Conservation (phyloP, 2,329 filamentous ascomycete species). For the Colletotrichum sp. region DNA sequence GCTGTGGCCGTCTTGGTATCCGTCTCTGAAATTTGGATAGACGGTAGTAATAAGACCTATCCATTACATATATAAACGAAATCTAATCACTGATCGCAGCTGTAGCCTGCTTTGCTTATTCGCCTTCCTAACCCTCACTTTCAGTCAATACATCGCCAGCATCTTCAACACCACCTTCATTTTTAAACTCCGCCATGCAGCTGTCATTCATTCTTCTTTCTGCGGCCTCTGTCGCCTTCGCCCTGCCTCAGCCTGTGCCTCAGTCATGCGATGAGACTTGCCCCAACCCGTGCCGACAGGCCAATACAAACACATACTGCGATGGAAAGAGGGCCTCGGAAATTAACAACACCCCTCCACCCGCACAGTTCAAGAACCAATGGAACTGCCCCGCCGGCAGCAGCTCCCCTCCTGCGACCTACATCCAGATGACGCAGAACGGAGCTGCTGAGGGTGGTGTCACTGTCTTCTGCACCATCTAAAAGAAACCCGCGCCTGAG, state of each 20-base stretch:
- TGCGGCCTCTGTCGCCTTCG: neutral
- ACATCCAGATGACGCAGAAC: neutral
- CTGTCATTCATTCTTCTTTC: neutral
- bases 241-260: neutral
- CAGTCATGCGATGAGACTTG: neutral
- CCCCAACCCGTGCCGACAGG: neutral
- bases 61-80: neutral
- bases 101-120: accelerated
- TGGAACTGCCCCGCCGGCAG: neutral
- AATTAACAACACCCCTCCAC: neutral
- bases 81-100: neutral
- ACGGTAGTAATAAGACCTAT: neutral
- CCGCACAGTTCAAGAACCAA: neutral
- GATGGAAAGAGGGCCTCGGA: neutral
- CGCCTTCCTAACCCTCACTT: neutral
- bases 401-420: neutral
- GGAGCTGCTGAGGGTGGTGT: neutral
- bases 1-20: neutral
- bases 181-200: neutral
- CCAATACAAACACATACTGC: neutral
- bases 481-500: neutral
- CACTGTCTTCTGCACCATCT: neutral
- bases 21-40: neutral
- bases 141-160: accelerated
- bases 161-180: neutral